These are phyloP conservation scores for Goffeauzyma gilvescens DNA, from an alignment of 768 basidiomycete species.

Conservation along the genomic window DNA sequence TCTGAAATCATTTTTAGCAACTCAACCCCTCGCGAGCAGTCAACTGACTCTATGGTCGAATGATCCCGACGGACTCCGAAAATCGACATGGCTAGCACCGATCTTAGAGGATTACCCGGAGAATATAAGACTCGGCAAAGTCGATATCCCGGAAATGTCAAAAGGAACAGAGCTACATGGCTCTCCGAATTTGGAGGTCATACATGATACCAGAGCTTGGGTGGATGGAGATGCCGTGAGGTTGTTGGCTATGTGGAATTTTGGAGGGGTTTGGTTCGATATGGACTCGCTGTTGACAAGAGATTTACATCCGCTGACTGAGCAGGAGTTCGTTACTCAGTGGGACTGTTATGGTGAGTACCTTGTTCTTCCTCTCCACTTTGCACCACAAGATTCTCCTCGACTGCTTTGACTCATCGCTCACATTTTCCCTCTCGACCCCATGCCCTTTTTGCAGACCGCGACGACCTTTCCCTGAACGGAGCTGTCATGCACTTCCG, in stretches of 20 bases:
- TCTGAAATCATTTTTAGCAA: constrained; percentile 83
- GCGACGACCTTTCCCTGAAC: constrained; percentile 59
- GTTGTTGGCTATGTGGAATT: constrained; percentile 66
- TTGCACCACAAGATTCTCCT: background rate
- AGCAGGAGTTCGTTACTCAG: constrained; percentile 91
- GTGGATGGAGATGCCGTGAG: constrained; percentile 85
- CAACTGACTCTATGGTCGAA: constrained; percentile 82
- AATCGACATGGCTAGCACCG: constrained; percentile 38
- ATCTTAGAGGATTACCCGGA: constrained; percentile 50
- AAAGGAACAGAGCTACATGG: constrained; percentile 58
- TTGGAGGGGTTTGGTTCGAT: constrained; percentile 89
- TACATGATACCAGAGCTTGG: constrained; percentile 69
- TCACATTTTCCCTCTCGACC: background rate
- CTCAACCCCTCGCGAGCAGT: constrained; percentile 49
- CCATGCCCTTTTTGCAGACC: constrained; percentile 45
- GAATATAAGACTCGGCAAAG: constrained; percentile 50
- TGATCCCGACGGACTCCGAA: constrained; percentile 39
- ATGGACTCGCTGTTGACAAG: constrained; percentile 89
- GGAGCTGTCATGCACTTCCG: constrained; percentile 89
- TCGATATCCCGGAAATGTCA: constrained; percentile 50
- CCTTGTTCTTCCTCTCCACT: constrained; percentile 15
- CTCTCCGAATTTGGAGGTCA: constrained; percentile 16
- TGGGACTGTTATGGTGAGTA: constrained; percentile 89
- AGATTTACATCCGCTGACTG: constrained; percentile 64
- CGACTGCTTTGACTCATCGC: background rate